Percentiles rank a stretch among this genome's conserved stretches.
Evolutionary conservation across 495 filamentous ascomycete genomes (phyloP).

Genomic region (Corynascus novoguineensis): DNA sequence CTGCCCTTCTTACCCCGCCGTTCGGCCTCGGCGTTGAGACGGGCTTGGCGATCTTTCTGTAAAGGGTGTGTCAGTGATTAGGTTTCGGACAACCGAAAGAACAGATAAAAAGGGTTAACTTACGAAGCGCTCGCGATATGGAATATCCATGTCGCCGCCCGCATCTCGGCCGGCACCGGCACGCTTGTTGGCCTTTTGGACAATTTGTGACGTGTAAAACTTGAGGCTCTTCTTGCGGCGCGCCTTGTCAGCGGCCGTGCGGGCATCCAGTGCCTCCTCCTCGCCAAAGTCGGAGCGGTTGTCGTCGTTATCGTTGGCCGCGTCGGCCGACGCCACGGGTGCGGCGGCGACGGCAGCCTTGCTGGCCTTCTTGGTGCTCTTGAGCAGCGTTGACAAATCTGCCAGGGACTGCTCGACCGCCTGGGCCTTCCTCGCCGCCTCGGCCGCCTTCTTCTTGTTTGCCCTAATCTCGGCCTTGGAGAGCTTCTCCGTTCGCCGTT

Average conservation of each 20-base stretch:
- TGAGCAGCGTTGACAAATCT: slow-evolving; percentile 41
- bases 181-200: slow-evolving; percentile 84
- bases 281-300: slow-evolving; percentile 64
- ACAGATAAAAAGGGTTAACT: slow-evolving; percentile 1
- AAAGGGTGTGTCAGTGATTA: slow-evolving; percentile 6
- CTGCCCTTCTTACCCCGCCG: slow-evolving; percentile 65
- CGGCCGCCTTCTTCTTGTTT: slow-evolving; percentile 27
- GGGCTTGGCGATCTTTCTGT: slow-evolving; percentile 67
- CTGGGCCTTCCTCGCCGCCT: slow-evolving; percentile 39
- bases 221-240: slow-evolving; percentile 79
- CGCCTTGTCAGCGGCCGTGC: slow-evolving; percentile 69
- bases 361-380: slow-evolving; percentile 36
- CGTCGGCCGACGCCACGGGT: slow-evolving; percentile 27
- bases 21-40: slow-evolving; percentile 83
- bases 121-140: slow-evolving; percentile 74
- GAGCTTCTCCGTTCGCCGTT: slow-evolving; percentile 26
- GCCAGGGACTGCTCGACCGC: slow-evolving; percentile 45
- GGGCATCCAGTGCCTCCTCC: slow-evolving; percentile 43
- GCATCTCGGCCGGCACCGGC: slow-evolving; percentile 71
- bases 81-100: too few species aligned
- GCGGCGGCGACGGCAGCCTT: slow-evolving; percentile 31
- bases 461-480: slow-evolving; percentile 30
- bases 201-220: slow-evolving; percentile 95
- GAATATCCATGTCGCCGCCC: slow-evolving; percentile 89
- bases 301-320: slow-evolving; percentile 42